A percentile compares a stretch with the other conserved stretches of the same genome.
Evolutionary conservation across 2,329 filamentous ascomycete species (phyloP).

Genomic region (Phaeophleospora eucalypticola): DNA sequence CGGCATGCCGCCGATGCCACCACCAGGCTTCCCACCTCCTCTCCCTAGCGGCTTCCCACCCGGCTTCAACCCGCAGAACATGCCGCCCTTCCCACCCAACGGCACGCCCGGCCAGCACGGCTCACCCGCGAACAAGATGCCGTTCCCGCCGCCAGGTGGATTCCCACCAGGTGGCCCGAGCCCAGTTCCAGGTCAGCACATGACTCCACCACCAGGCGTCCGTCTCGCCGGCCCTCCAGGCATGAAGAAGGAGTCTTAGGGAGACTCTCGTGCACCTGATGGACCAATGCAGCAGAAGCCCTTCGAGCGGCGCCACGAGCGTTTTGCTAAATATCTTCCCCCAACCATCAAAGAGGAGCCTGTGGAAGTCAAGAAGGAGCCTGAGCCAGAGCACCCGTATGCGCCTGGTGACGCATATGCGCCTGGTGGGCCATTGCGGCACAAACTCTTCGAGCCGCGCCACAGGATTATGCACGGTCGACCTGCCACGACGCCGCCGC

Average conservation of each 20-base stretch:
- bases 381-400: no score
- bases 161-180: constrained; percentile 20
- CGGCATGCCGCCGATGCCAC: constrained; percentile 30
- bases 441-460: no score
- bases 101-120: constrained; percentile 33
- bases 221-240: not conserved
- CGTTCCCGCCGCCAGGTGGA: constrained; percentile 23
- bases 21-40: constrained; percentile 33
- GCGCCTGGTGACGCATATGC: no score
- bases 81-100: constrained; percentile 34
- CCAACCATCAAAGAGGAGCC: no score
- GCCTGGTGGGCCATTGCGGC: no score
- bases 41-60: constrained; percentile 34
- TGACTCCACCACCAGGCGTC: constrained; percentile 13
- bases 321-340: no score
- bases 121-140: constrained; percentile 27
- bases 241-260: no score
- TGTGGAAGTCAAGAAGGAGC: no score
- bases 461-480: no score
- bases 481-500: no score
- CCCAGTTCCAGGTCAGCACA: constrained; percentile 8
- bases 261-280: no score
- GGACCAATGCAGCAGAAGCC: not conserved
- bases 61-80: constrained; percentile 34
- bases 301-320: no score